These are phyloP conservation scores for Leishmania arabica DNA, from an alignment of 208 protist species.

Conservation along the genomic window DNA sequence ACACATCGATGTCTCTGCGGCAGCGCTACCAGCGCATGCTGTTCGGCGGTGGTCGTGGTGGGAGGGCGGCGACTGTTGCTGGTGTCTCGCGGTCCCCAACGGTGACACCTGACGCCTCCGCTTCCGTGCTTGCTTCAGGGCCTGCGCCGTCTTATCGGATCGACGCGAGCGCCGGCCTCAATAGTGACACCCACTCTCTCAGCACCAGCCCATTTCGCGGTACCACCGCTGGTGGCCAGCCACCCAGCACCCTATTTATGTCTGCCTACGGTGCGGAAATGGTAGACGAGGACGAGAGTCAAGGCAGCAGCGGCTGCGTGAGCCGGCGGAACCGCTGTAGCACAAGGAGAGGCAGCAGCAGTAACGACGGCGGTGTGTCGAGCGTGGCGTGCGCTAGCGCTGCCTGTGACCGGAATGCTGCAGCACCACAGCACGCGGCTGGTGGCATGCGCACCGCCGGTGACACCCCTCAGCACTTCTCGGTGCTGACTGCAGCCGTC, in stretches of 20 bases:
- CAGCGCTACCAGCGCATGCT: constrained; percentile 36
- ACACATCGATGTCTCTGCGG: constrained; percentile 23
- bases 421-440: not conserved
- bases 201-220: not conserved
- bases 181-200: not conserved
- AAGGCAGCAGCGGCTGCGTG: not conserved
- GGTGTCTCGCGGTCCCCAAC: not conserved
- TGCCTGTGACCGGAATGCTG: not conserved
- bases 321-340: constrained; percentile 4
- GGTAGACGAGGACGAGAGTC: constrained; percentile 33
- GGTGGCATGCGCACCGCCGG: not conserved
- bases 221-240: not conserved
- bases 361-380: not conserved
- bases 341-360: not conserved
- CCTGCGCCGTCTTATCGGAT: not conserved
- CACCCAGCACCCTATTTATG: constrained; percentile 29
- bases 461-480: not conserved
- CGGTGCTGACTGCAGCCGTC: not conserved
- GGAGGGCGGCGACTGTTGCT: not conserved
- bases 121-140: not conserved
- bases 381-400: not conserved
- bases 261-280: constrained; percentile 34
- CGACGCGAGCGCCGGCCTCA: not conserved
- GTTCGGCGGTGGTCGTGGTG: constrained; percentile 20
- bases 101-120: not conserved